phyloP scores from a whole-genome alignment of 2,329 filamentous ascomycete species.

The Fusarium hainanense region DNA sequence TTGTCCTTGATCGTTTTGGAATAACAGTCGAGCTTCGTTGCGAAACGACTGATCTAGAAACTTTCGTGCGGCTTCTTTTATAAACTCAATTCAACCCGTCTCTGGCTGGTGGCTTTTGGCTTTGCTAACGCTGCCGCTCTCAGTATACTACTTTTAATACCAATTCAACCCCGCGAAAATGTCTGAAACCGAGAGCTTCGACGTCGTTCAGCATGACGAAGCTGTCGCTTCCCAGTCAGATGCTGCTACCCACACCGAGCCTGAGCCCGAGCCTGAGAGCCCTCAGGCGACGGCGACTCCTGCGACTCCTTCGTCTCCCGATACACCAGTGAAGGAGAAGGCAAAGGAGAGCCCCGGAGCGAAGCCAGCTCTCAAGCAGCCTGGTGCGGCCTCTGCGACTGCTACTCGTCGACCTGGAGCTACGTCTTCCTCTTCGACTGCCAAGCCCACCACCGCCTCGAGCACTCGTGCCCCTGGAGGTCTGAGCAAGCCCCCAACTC shows the following conservation, averaged over 20 bases:
- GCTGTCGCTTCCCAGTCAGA: slow-evolving; percentile 50
- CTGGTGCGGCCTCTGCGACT: slow-evolving; percentile 48
- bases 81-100: slow-evolving; percentile 3
- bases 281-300: slow-evolving; percentile 45
- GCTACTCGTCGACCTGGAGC: slow-evolving; percentile 35
- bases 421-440: slow-evolving; percentile 33
- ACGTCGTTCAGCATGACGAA: slow-evolving; percentile 58
- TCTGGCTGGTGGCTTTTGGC: not conserved
- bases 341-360: slow-evolving; percentile 45
- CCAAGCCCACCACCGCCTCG: slow-evolving; percentile 48
- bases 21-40: slow-evolving; percentile 25
- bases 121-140: slow-evolving; percentile 10
- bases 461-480: slow-evolving; percentile 54
- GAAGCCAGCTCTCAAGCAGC: slow-evolving; percentile 52
- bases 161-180: slow-evolving; percentile 47
- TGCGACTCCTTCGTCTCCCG: slow-evolving; percentile 48
- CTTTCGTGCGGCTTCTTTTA: slow-evolving; percentile 13
- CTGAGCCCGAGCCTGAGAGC: slow-evolving; percentile 42
- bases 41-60: slow-evolving; percentile 5
- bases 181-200: slow-evolving; percentile 61
- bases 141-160: slow-evolving; percentile 30
- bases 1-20: slow-evolving; percentile 10
- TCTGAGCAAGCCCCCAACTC: slow-evolving; percentile 61
- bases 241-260: slow-evolving; percentile 37
- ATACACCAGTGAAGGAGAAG: slow-evolving; percentile 51